Base-by-base conservation (phyloP, 2,329 filamentous ascomycete species). In the Aspergillus neoniger region DNA sequence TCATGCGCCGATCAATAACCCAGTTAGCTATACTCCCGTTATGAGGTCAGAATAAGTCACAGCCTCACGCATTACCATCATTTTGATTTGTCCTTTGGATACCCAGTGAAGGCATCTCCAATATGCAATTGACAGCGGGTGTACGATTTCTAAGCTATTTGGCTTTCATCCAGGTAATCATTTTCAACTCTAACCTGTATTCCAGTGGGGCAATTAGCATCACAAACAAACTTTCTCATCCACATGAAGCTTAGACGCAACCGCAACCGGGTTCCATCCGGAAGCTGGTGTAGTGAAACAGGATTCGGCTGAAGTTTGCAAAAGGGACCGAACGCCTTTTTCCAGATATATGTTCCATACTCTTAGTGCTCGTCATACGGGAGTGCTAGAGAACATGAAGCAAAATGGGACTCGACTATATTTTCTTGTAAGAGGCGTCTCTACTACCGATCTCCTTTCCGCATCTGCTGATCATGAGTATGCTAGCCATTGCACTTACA, bases 401-500 rank as follows among this genome's bases (percentile, higher is more conserved):
- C 51, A 28, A 12, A 15, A 52, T 62, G 53, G 61, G 49, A 2
- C 4, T 55, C 59, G 67, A 60, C 23, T 57, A 58, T n/a, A 1
- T 53, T 32, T 2, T 58, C 4, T 47, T 61, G 59, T 61, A 21
- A 55, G 59, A 48, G 21, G 32, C 15, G n/a, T 15, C 12, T 12
- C 15, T 10, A 5, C 10, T 21, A 15, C 5, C 1, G 32, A 6
- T 6, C 9, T 30, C 14, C 5, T 17, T 19, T 10, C 7, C 9
- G 10, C 15, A 17, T 12, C 14, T 55, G 53, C 58, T 56, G 30
- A 60, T 19, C 25, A 10, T 15, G 8, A 55, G 8, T 6, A 2
- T 1, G 28, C 17, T 5, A 90, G 86, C 65, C 86, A 90, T 73
- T 72, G 87, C 68, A 85, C 84, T 67, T 91, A 87, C 78, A 91